Percentiles rank a stretch among this genome's conserved stretches.
Evolutionary conservation across 225 moss, liverwort and hornwort species (phyloP).

Genomic region (Rhytidiadelphus loreus): DNA sequence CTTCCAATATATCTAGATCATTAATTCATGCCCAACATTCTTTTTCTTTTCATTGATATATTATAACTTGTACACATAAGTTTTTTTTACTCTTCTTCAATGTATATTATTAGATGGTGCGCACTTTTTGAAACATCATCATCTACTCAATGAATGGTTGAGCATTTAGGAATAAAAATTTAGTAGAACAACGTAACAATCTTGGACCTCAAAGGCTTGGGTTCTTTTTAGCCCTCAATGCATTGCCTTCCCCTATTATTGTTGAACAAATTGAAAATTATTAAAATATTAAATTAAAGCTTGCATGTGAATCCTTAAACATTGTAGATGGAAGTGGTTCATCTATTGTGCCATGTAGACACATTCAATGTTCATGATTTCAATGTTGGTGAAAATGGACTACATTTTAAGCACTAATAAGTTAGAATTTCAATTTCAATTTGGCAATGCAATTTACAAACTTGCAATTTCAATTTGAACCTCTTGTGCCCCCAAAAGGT

Average conservation of each 20-base stretch:
- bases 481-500: fast-evolving
- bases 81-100: not conserved
- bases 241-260: fast-evolving
- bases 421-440: not conserved
- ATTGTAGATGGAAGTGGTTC: not conserved
- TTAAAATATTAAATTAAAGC: not conserved
- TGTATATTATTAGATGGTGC: not conserved
- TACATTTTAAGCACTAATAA: not conserved
- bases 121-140: not conserved
- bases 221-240: not conserved
- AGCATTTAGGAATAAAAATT: not conserved
- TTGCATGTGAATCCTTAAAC: not conserved
- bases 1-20: not conserved
- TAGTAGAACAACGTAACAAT: not conserved
- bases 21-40: not conserved
- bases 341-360: not conserved
- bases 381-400: not conserved
- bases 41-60: not conserved
- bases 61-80: not conserved
- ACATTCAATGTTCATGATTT: not conserved
- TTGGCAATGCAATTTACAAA: too few relatives aligned
- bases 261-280: not conserved
- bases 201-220: not conserved
- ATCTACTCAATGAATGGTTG: not conserved
- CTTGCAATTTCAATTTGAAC: not conserved